Conservation (phyloP, 257 asterid species). For the Capsicum chinense region DNA sequence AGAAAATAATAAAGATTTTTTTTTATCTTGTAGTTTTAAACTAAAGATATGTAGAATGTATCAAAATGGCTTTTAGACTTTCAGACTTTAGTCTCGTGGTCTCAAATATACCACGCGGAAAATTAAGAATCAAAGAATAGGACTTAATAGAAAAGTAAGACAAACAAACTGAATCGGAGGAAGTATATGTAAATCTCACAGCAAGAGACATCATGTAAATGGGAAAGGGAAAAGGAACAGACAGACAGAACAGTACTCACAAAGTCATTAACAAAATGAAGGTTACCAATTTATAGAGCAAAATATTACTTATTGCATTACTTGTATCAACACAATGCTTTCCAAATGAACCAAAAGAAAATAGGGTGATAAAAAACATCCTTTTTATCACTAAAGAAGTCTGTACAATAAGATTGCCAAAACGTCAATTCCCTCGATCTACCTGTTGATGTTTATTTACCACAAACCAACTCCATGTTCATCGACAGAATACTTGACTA, state of each 20-base stretch:
- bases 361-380: slow-evolving; percentile 9
- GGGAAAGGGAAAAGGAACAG: background rate
- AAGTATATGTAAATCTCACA: too few species aligned
- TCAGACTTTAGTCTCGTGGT: too few species aligned
- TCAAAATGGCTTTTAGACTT: too few species aligned
- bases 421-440: background rate
- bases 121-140: background rate
- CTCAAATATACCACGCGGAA: too few species aligned
- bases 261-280: background rate
- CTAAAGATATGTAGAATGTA: too few species aligned
- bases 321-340: slow-evolving; percentile 6
- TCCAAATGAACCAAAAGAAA: slow-evolving; percentile 19
- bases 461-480: background rate
- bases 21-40: too few species aligned
- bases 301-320: slow-evolving; percentile 12
- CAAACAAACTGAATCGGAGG: too few species aligned
- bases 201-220: background rate
- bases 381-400: background rate
- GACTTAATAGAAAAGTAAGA: too few species aligned
- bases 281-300: background rate
- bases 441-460: background rate
- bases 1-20: too few species aligned
- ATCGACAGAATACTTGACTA: background rate
- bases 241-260: background rate
- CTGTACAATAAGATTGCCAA: slow-evolving; percentile 26